Evolutionary conservation across 2,329 filamentous ascomycete species (phyloP).

Genomic region (Alternaria hordeiaustralica): DNA sequence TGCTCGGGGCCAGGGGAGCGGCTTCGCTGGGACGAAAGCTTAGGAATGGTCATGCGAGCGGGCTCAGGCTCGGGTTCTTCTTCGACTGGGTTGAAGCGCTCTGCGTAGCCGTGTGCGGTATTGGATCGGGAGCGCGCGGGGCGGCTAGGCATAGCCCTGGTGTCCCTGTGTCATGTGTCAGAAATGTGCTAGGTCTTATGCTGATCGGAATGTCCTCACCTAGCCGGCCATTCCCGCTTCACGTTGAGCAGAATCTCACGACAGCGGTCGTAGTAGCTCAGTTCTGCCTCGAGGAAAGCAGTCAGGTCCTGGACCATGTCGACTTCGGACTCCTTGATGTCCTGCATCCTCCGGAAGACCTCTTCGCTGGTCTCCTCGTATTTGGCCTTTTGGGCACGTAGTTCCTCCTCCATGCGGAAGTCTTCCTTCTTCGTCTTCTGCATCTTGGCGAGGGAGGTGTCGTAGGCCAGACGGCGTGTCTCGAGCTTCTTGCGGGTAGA

Average conservation of each 20-base stretch:
- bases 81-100: constrained; percentile 64
- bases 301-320: constrained; percentile 83
- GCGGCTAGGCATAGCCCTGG: constrained; percentile 43
- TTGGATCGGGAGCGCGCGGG: constrained; percentile 64
- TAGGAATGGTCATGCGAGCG: constrained; percentile 54
- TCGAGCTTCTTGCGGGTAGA: constrained; percentile 93
- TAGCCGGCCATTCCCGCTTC: constrained; percentile 72
- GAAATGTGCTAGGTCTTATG: constrained; percentile 5
- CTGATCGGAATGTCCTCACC: constrained; percentile 51
- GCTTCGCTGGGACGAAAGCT: constrained; percentile 51
- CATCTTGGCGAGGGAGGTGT: constrained; percentile 87
- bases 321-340: constrained; percentile 89
- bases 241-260: constrained; percentile 78
- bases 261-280: constrained; percentile 90
- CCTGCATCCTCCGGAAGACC: constrained; percentile 89
- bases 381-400: constrained; percentile 89
- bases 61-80: constrained; percentile 62
- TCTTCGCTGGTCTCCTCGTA: constrained; percentile 96
- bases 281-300: constrained; percentile 83
- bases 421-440: constrained; percentile 94
- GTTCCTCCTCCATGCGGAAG: constrained; percentile 89
- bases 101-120: constrained; percentile 68
- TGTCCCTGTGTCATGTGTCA: constrained; percentile 35
- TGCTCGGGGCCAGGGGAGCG: constrained; percentile 47
- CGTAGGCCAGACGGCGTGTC: constrained; percentile 84